phyloP scores from a whole-genome alignment of 257 asterid genomes.

The Solanum dulcamara region DNA sequence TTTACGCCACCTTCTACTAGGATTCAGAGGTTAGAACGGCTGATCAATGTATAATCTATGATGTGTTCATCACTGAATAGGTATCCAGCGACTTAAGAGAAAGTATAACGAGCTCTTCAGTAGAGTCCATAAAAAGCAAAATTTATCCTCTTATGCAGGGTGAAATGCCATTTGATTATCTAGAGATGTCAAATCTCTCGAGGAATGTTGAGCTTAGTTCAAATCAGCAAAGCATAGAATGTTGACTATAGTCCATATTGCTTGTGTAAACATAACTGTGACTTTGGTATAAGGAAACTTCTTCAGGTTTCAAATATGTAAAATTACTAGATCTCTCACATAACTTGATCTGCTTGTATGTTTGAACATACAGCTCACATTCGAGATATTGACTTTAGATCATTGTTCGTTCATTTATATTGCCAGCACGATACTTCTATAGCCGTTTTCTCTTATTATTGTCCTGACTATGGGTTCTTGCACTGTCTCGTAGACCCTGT shows the following conservation, averaged over 20 bases:
- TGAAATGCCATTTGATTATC: neutral
- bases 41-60: neutral
- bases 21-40: neutral
- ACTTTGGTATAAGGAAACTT: neutral
- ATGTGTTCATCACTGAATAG: neutral
- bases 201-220: neutral
- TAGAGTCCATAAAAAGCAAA: neutral
- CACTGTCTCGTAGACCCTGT: constrained; percentile 28
- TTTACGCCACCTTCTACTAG: neutral
- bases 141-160: neutral
- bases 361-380: neutral
- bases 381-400: neutral
- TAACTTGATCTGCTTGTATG: neutral
- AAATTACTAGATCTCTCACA: neutral
- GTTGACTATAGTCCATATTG: neutral
- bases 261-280: neutral
- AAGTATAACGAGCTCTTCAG: neutral
- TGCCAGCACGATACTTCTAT: neutral
- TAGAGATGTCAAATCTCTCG: neutral
- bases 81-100: neutral
- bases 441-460: neutral
- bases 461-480: neutral
- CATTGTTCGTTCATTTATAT: neutral
- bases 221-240: neutral
- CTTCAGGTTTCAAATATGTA: neutral